Conservation (phyloP, 1,139 yeast genomes). For the Taphrina populina region DNA sequence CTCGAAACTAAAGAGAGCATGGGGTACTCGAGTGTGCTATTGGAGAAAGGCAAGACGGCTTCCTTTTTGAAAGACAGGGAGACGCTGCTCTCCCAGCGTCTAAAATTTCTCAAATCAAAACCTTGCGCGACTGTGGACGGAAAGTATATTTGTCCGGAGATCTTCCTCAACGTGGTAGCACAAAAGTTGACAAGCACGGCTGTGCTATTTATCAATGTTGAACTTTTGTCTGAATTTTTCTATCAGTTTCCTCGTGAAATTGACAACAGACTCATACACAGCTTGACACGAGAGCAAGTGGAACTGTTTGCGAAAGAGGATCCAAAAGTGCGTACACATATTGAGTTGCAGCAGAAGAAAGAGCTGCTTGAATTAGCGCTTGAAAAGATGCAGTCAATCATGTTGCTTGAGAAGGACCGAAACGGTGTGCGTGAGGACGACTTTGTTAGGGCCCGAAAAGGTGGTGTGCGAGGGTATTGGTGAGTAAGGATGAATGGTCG, state of each 20-base stretch:
- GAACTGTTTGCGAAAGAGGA: slow-evolving; percentile 93
- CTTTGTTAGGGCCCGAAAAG: background rate
- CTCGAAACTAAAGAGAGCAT: slow-evolving; percentile 49
- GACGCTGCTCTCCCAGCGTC: slow-evolving; percentile 69
- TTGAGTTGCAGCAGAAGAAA: slow-evolving; percentile 89
- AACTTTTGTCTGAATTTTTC: slow-evolving; percentile 86
- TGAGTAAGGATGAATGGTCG: no score
- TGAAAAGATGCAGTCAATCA: slow-evolving; percentile 80
- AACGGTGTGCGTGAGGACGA: background rate
- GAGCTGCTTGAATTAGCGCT: slow-evolving; percentile 82
- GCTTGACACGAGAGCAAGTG: slow-evolving; percentile 69
- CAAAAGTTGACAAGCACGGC: slow-evolving; percentile 91
- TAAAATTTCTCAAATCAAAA: slow-evolving; percentile 71
- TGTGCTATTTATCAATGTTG: slow-evolving; percentile 87
- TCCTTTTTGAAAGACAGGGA: slow-evolving; percentile 74
- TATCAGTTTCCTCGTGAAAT: slow-evolving; percentile 90
- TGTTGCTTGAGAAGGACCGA: slow-evolving; percentile 57
- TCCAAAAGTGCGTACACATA: slow-evolving; percentile 82
- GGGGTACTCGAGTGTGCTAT: slow-evolving; percentile 64
- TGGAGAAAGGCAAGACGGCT: slow-evolving; percentile 72
- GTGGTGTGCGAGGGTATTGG: slow-evolving; percentile 5
- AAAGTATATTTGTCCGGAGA: slow-evolving; percentile 90
- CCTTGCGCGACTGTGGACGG: slow-evolving; percentile 75
- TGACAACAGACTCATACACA: slow-evolving; percentile 67
- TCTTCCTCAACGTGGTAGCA: slow-evolving; percentile 86